Evolutionary conservation across 306 rosid genomes (phyloP).

Genomic region (Bauhinia variegata): DNA sequence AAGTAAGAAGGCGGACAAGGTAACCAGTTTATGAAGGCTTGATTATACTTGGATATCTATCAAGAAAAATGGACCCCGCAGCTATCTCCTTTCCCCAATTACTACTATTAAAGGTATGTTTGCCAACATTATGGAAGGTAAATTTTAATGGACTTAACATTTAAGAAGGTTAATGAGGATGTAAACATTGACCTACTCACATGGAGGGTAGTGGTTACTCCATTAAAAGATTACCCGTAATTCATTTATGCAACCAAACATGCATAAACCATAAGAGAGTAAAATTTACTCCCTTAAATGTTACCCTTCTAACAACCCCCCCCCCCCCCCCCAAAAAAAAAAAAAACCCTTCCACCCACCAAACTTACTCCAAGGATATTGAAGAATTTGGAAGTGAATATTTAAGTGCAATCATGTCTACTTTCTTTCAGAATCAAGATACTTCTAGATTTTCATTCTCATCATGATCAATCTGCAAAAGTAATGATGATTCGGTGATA

Average conservation of each 20-base stretch:
- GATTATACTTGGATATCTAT: not conserved
- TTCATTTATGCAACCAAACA: too few relatives aligned
- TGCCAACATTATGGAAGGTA: too few relatives aligned
- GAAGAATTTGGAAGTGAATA: not conserved
- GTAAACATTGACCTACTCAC: too few relatives aligned
- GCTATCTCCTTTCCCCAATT: not conserved
- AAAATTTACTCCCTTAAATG: too few relatives aligned
- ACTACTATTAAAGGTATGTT: not conserved
- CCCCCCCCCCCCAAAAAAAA: too few relatives aligned
- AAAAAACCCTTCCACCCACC: too few relatives aligned
- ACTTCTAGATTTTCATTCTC: not conserved
- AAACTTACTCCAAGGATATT: not conserved
- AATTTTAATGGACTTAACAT: too few relatives aligned
- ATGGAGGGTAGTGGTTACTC: too few relatives aligned
- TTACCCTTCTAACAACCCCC: too few relatives aligned
- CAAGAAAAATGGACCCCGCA: not conserved
- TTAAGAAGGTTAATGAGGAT: too few relatives aligned
- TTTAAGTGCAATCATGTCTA: not conserved
- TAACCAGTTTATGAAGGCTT: slow-evolving; percentile 9
- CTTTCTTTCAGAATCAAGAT: slow-evolving; percentile 15
- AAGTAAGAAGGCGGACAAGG: slow-evolving; percentile 31
- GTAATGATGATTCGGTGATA: slow-evolving; percentile 22
- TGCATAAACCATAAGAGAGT: too few relatives aligned
- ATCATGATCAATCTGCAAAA: slow-evolving; percentile 6
- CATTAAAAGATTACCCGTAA: too few relatives aligned